Evolutionary conservation across 495 filamentous ascomycete genomes (phyloP).

Genomic region (Penicillium turbatum): DNA sequence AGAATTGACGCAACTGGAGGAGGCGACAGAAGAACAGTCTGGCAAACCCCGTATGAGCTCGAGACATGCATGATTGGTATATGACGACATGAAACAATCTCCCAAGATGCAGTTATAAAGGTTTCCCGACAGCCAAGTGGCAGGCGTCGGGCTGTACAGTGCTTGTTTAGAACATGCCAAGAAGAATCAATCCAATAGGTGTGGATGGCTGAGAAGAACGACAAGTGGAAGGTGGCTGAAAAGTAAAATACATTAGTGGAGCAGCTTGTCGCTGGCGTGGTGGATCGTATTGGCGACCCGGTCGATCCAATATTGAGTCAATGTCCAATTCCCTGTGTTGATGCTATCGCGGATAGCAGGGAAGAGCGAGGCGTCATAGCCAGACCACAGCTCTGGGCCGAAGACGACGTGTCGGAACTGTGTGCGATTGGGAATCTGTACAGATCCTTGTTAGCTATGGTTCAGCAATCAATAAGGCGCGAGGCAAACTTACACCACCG

Average conservation of each 20-base stretch:
- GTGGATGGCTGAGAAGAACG: conserved; percentile 10
- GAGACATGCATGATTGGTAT: conserved; percentile 16
- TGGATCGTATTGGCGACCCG: conserved; percentile 66
- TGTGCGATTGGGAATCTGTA: conserved; percentile 75
- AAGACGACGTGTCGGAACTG: conserved; percentile 95
- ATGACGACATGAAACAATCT: conserved; percentile 11
- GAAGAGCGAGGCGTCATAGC: conserved; percentile 72
- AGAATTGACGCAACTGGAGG: background rate
- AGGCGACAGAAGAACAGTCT: background rate
- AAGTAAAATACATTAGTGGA: conserved; percentile 32
- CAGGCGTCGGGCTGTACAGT: conserved; percentile 23
- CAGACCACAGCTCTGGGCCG: conserved; percentile 75
- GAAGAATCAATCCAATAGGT: conserved; percentile 3
- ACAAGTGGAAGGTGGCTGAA: conserved; percentile 1
- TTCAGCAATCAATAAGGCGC: background rate
- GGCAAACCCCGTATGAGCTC: background rate
- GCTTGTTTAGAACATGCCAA: conserved; percentile 11
- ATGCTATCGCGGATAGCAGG: conserved; percentile 82
- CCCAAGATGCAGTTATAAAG: conserved; percentile 18
- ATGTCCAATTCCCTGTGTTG: conserved; percentile 62
- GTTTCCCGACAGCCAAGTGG: conserved; percentile 1
- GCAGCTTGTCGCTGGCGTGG: conserved; percentile 58
- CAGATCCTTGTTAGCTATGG: conserved; percentile 12
- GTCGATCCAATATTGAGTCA: conserved; percentile 65
- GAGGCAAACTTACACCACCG: conserved; percentile 58